These are phyloP conservation scores for Aspergillus melleus DNA, from an alignment of 2,329 filamentous ascomycete genomes.

Conservation along the genomic window DNA sequence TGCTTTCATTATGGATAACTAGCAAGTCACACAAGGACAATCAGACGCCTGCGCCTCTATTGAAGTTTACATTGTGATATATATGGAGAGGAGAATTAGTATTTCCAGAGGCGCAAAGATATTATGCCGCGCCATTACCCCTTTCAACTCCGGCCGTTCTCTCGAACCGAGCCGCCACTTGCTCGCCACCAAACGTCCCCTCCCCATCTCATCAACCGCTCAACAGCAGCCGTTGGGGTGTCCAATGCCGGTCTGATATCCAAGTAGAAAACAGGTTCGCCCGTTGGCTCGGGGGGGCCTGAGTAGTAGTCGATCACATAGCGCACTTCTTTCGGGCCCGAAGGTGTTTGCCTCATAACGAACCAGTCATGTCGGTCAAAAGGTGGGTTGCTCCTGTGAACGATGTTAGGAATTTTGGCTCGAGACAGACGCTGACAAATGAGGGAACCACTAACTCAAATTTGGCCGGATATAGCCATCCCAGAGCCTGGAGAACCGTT, in stretches of 20 bases:
- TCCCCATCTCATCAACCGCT: slow-evolving; percentile 84
- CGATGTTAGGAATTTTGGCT: background rate
- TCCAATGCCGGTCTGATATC: slow-evolving; percentile 89
- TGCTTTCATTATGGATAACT: background rate
- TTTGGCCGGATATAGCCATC: slow-evolving; percentile 73
- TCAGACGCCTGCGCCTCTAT: slow-evolving; percentile 27
- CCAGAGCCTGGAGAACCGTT: slow-evolving; percentile 76
- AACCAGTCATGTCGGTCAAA: slow-evolving; percentile 99
- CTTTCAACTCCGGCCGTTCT: slow-evolving; percentile 17
- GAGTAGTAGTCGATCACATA: slow-evolving; percentile 98
- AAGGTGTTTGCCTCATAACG: slow-evolving; percentile 67
- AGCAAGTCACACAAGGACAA: slow-evolving; percentile 6
- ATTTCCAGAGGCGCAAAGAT: background rate
- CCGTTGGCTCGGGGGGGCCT: slow-evolving; percentile 75
- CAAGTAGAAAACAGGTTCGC: slow-evolving; percentile 92
- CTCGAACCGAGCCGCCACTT: slow-evolving; percentile 65
- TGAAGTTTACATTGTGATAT: slow-evolving; percentile 2
- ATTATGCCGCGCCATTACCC: background rate
- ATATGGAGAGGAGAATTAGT: slow-evolving; percentile 27
- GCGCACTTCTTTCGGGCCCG: slow-evolving; percentile 74
- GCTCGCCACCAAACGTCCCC: slow-evolving; percentile 94
- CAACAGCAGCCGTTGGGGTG: slow-evolving; percentile 75
- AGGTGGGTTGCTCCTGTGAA: slow-evolving; percentile 69
- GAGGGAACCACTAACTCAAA: slow-evolving; percentile 62
- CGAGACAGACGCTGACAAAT: too few species aligned